phyloP scores from a whole-genome alignment of 2,329 filamentous ascomycete species.

The Tolypocladium tundrense region DNA sequence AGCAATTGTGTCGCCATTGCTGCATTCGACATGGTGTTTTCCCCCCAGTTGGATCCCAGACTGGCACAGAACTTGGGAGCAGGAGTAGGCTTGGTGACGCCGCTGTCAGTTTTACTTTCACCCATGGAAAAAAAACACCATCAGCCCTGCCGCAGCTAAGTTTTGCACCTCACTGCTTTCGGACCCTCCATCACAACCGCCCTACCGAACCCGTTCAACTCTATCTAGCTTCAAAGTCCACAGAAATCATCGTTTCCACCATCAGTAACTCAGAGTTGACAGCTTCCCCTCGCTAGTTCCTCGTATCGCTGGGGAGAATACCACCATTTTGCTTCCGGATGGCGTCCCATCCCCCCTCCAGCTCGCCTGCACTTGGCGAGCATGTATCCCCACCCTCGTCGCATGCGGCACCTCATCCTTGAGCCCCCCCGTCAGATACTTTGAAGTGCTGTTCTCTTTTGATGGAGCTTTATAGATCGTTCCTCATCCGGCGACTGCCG shows the following conservation, averaged over 20 bases:
- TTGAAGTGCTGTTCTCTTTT: background rate
- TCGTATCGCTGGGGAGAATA: background rate
- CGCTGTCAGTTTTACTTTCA: background rate
- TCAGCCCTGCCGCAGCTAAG: background rate
- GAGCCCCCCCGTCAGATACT: background rate
- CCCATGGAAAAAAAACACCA: background rate
- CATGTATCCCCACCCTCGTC: background rate
- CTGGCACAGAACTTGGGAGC: background rate
- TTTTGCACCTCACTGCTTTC: background rate
- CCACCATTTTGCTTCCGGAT: background rate
- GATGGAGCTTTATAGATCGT: background rate
- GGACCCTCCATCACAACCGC: background rate
- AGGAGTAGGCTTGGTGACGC: background rate
- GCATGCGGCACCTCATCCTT: background rate
- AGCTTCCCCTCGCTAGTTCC: background rate
- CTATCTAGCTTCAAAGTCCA: background rate
- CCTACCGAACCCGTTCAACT: constrained; percentile 1
- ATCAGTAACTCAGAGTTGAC: background rate
- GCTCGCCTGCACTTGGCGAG: background rate
- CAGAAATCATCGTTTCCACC: background rate
- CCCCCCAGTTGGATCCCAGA: background rate
- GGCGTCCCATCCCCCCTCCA: background rate
- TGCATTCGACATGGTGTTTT: background rate
- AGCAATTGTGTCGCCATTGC: background rate
- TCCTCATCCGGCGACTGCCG: background rate